Evolutionary conservation across 2,329 filamentous ascomycete genomes (phyloP).

Genomic region (Sporothrix humicola): DNA sequence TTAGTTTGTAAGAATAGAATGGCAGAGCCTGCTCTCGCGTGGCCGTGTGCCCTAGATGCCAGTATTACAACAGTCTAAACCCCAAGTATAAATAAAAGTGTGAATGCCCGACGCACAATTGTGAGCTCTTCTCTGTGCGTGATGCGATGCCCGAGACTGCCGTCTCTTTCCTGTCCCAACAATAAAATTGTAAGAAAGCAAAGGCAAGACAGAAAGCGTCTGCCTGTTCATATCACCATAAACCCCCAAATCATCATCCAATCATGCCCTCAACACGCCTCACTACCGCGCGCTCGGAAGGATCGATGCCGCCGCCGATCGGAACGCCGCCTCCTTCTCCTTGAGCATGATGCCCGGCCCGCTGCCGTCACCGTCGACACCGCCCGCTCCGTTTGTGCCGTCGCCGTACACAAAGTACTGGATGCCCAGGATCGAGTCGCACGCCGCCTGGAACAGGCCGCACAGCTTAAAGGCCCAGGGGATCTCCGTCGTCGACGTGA

Average conservation of each 20-base stretch:
- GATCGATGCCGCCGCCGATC: slow-evolving; percentile 27
- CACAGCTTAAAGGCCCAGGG: slow-evolving; percentile 82
- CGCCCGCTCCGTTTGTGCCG: slow-evolving; percentile 41
- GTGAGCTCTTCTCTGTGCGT: not conserved
- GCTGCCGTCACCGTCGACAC: not conserved
- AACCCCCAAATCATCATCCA: not conserved
- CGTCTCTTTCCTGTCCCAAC: slow-evolving; percentile 1
- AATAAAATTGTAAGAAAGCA: not conserved
- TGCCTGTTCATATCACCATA: not conserved
- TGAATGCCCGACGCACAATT: slow-evolving; percentile 6
- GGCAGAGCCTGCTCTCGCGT: not conserved
- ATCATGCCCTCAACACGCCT: not conserved
- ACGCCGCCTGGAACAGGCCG: slow-evolving; percentile 78
- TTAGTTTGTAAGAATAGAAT: not conserved
- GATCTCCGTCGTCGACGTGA: slow-evolving; percentile 71
- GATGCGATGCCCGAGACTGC: not conserved
- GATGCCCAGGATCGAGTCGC: slow-evolving; percentile 74
- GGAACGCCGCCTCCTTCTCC: slow-evolving; percentile 34
- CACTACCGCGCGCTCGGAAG: slow-evolving; percentile 20
- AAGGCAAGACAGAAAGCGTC: not conserved
- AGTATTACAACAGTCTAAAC: slow-evolving; percentile 20
- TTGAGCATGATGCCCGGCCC: slow-evolving; percentile 33
- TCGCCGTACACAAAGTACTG: slow-evolving; percentile 76
- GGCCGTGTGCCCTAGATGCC: not conserved
- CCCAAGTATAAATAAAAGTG: not conserved